Conservation (phyloP, 148 eudicot genomes). For the Rhododendron mucronatum region DNA sequence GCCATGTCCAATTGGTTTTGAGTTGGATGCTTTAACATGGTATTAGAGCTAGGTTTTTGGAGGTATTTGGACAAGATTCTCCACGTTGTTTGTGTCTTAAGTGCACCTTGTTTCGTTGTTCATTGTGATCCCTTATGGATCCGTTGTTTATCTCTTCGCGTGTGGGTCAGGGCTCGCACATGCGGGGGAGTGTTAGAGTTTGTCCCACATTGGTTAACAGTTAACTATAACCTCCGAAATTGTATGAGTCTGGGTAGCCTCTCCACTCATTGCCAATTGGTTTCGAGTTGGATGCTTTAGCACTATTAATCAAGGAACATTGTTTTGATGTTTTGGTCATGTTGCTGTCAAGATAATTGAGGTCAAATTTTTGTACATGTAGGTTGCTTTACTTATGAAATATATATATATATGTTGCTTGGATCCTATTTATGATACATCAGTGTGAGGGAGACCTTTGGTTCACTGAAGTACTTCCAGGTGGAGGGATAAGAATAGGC, state of each 20-base stretch:
- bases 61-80: neutral
- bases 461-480: conserved; percentile 13
- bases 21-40: neutral
- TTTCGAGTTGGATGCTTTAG: neutral
- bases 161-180: no score
- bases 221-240: neutral
- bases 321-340: neutral
- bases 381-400: no score
- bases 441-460: conserved; percentile 3
- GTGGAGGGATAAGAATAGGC: conserved; percentile 14
- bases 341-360: neutral
- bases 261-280: neutral
- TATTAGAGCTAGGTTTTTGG: neutral
- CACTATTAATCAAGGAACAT: neutral
- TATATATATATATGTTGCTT: neutral
- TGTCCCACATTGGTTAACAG: neutral
- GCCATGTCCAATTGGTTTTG: neutral
- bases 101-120: neutral
- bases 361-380: neutral
- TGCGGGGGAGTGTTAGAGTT: no score
- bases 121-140: neutral
- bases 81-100: neutral
- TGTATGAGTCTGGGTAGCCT: neutral
- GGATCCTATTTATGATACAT: neutral
- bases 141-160: neutral